These are phyloP conservation scores for Candida sanyaensis DNA, from an alignment of 1,139 yeast genomes.

Conservation along the genomic window DNA sequence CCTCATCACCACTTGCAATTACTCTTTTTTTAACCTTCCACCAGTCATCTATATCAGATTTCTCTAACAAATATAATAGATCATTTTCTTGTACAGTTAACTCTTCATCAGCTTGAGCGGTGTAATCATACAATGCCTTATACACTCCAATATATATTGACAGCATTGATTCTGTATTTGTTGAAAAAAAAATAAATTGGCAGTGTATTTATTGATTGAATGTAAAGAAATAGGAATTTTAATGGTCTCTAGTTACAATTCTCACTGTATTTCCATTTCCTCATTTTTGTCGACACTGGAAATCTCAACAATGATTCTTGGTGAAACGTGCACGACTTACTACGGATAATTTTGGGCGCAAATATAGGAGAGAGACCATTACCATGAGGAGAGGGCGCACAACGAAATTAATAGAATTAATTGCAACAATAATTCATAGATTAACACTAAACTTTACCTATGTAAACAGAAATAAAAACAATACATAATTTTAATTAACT, in stretches of 20 bases:
- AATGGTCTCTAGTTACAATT: too few relatives aligned
- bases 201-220: neutral
- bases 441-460: too few relatives aligned
- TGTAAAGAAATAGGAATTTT: neutral
- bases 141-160: slow-evolving; percentile 73
- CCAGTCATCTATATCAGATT: slow-evolving; percentile 94
- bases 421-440: neutral
- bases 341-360: too few relatives aligned
- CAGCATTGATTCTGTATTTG: slow-evolving; percentile 26
- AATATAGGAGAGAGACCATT: too few relatives aligned
- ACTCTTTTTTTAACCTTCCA: slow-evolving; percentile 96
- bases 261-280: neutral
- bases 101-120: slow-evolving; percentile 90
- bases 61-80: slow-evolving; percentile 78
- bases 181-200: too few relatives aligned
- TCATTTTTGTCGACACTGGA: slow-evolving; percentile 1
- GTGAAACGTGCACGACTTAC: neutral
- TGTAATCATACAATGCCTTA: slow-evolving; percentile 78
- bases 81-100: slow-evolving; percentile 72
- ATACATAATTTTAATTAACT: slow-evolving; percentile 30
- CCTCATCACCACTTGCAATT: slow-evolving; percentile 63
- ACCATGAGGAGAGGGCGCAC: neutral
- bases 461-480: neutral
- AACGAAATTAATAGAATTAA: neutral
- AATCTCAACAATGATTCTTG: neutral